A percentile compares a stretch with the other conserved stretches of the same genome.
Evolutionary conservation across 2,329 filamentous ascomycete genomes (phyloP).

Genomic region (Apiospora koreana): DNA sequence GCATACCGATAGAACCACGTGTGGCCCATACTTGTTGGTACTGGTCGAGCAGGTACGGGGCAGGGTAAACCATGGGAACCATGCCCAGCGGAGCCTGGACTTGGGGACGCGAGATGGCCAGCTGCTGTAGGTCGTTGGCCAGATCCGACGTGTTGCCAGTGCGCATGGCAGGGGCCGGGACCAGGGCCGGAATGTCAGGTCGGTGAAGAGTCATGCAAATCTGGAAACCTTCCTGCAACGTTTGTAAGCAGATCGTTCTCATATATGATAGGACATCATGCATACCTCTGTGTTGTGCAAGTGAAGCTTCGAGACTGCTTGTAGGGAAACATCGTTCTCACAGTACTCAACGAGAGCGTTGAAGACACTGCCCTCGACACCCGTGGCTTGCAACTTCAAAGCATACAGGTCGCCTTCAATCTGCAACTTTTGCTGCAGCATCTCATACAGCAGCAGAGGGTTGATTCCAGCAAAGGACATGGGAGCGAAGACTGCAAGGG

Average conservation of each 20-base stretch:
- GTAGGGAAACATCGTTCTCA: conserved; percentile 46
- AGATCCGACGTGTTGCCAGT: conserved; percentile 21
- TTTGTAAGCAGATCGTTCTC: conserved; percentile 10
- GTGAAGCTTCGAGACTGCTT: conserved; percentile 42
- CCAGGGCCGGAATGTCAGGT: conserved; percentile 26
- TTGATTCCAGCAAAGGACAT: conserved; percentile 20
- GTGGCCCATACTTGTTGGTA: conserved; percentile 14
- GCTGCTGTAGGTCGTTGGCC: conserved; percentile 25
- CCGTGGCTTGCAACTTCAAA: conserved; percentile 42
- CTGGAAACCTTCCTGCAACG: conserved; percentile 26
- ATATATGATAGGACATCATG: background rate
- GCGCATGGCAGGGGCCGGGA: background rate
- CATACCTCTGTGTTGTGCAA: conserved; percentile 23
- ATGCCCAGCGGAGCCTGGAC: conserved; percentile 32
- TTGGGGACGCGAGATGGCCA: conserved; percentile 29
- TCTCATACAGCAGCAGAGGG: conserved; percentile 35
- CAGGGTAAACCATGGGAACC: conserved; percentile 38
- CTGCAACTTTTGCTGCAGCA: conserved; percentile 43
- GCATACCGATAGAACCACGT: background rate
- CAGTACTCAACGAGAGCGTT: conserved; percentile 55
- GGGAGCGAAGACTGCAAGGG: conserved; percentile 46
- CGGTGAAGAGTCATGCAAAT: conserved; percentile 30
- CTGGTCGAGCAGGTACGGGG: conserved; percentile 37
- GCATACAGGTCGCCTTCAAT: conserved; percentile 54
- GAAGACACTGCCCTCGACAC: conserved; percentile 44